Evolutionary conservation across 2,329 filamentous ascomycete species (phyloP).

Genomic region (Alternaria viburni): DNA sequence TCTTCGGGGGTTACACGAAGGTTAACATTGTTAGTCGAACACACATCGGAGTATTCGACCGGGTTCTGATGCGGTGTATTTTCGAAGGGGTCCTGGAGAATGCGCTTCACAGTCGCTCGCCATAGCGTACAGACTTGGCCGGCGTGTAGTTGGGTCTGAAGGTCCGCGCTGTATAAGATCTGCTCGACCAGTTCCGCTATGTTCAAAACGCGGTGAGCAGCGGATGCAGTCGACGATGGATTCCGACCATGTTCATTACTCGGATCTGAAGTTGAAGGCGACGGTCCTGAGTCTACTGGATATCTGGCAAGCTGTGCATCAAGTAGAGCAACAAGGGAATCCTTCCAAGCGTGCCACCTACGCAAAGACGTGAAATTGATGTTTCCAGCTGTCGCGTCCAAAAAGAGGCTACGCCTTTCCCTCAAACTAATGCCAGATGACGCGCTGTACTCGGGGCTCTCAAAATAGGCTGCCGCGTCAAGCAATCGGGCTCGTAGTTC

Average conservation of each 20-base stretch:
- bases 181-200: neutral
- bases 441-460: neutral
- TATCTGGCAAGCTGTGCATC: neutral
- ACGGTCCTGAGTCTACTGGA: neutral
- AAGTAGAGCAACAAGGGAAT: neutral
- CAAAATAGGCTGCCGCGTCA: neutral
- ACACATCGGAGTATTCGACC: neutral
- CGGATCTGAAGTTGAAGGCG: neutral
- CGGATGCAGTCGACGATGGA: neutral
- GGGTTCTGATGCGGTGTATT: neutral
- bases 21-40: neutral
- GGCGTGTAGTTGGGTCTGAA: neutral
- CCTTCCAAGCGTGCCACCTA: neutral
- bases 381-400: neutral
- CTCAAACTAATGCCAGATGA: neutral
- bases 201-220: neutral
- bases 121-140: neutral
- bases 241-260: neutral
- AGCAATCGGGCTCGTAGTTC: neutral
- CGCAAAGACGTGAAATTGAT: neutral
- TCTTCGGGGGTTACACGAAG: neutral
- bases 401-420: neutral
- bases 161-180: neutral
- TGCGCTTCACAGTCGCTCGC: neutral
- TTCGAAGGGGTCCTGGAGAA: neutral